Percentiles rank a stretch among this genome's conserved stretches.
Evolutionary conservation across 2,329 filamentous ascomycete genomes (phyloP).

Genomic region (Cryphonectria naterciae): DNA sequence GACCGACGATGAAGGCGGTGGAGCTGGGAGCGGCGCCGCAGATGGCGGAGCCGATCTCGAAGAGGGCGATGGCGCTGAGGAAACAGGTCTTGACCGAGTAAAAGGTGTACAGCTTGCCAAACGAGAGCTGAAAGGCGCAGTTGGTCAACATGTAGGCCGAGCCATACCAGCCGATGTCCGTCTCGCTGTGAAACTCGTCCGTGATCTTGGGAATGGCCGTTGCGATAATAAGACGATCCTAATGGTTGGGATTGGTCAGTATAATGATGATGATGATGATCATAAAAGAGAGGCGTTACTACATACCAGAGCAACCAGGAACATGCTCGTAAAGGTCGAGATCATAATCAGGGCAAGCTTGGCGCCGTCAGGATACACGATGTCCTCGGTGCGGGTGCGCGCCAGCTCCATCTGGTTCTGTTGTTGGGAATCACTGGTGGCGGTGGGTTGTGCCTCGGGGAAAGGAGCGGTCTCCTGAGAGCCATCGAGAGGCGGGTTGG

Average conservation of each 20-base stretch:
- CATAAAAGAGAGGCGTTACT: neutral
- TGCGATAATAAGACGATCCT: conserved; percentile 42
- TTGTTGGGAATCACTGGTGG: conserved; percentile 11
- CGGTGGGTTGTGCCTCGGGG: neutral
- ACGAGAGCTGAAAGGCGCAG: conserved; percentile 45
- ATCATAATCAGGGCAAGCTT: conserved; percentile 39
- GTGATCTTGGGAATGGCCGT: conserved; percentile 47
- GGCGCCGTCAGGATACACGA: conserved; percentile 41
- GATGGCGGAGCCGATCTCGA: conserved; percentile 45
- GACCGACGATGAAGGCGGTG: conserved; percentile 45
- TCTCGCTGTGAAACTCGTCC: conserved; percentile 43
- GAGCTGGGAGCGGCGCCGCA: conserved; percentile 46
- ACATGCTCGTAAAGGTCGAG: conserved; percentile 43
- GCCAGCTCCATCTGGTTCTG: conserved; percentile 26
- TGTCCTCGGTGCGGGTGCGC: conserved; percentile 33
- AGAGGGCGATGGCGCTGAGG: conserved; percentile 39
- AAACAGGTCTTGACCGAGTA: conserved; percentile 42
- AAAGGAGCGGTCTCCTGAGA: conserved; percentile 7
- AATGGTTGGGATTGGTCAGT: neutral
- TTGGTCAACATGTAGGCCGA: conserved; percentile 44
- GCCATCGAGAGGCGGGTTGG: conserved; percentile 3
- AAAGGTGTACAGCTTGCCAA: conserved; percentile 46
- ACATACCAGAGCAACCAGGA: conserved; percentile 42
- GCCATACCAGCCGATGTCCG: conserved; percentile 46
- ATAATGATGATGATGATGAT: neutral